Evolutionary conservation across 1,284 basidiomycete genomes (phyloP), one percentile per base, ranked within the genome.

Genomic region (Amylostereum chailletii): DNA sequence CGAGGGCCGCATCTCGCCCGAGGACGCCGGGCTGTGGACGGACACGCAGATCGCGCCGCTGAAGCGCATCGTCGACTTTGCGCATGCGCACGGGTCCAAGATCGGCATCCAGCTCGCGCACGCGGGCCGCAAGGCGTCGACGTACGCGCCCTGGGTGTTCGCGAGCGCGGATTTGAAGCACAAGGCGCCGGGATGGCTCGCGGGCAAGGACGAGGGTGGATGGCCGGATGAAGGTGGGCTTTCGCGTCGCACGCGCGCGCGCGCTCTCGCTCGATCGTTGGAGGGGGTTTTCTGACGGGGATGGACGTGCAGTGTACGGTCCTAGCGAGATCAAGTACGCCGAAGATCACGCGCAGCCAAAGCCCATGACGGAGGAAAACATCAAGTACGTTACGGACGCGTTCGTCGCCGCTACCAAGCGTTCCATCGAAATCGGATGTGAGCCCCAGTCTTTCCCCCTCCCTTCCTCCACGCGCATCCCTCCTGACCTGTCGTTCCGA

Each of bases 61-160:
- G 48, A 77, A 81, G 59, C 71, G 81, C 34, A 76, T 94, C 52
- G 83, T 89, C 54, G 76, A 84, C 40, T 90, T 88, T 51, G 80
- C 84, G 27, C 88, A 92, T 62, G 75, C 80, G 1, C 80, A 90
- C 56, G 74, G 76, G 47, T 70, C 81, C 52, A 75, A 77, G 53
- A 79, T 92, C 26, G 90, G 81, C 5, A 78, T 94, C 46, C 91
- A 94, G 64, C 75, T 94, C 10, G 81, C 79, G 0, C 90, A 93
- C 59, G 87, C 86, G 0, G 90, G 90, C 0, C 70, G 89, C 30
- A 92, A 92, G 65, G 81, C 81, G 0, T 77, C 75, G 6, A 74
- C 70, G 0, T 56, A 70, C 8, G 71, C 77, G 1, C 80, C 83
- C 0, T 87, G 81, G 81, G 64, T 81, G 30, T 68, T 68, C 54